phyloP scores from a whole-genome alignment of 1,284 basidiomycete genomes.

The Tetrapyrgos nigripes region DNA sequence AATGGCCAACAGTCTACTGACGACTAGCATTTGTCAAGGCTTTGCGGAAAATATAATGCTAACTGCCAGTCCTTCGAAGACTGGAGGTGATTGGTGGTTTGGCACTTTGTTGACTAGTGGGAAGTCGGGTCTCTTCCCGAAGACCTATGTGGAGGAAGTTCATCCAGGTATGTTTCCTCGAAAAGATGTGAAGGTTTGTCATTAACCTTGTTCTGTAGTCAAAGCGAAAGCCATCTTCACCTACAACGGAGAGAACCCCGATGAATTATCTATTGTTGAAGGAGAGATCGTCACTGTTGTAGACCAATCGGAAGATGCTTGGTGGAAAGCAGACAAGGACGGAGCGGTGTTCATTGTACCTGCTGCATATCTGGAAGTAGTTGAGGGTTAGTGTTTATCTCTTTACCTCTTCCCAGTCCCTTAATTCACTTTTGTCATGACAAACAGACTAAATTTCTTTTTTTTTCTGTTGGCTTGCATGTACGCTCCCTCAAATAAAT shows the following conservation, averaged over 20 bases:
- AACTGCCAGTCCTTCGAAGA: conserved; percentile 84
- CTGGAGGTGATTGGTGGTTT: conserved; percentile 93
- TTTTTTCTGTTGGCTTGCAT: conserved; percentile 45
- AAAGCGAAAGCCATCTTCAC: conserved; percentile 82
- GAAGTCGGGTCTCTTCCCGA: conserved; percentile 89
- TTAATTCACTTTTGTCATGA: conserved; percentile 60
- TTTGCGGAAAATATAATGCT: conserved; percentile 88
- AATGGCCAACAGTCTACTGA: conserved; percentile 8
- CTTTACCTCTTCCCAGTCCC: conserved; percentile 57
- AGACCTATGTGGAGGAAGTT: conserved; percentile 83
- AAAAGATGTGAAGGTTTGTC: conserved; percentile 11
- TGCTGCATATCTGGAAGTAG: conserved; percentile 84
- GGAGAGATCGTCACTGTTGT: conserved; percentile 81
- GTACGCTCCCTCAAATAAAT: conserved; percentile 24
- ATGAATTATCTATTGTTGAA: conserved; percentile 85
- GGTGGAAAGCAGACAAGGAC: conserved; percentile 92
- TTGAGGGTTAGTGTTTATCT: conserved; percentile 80
- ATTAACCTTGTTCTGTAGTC: conserved; percentile 40
- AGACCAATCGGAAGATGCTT: conserved; percentile 82
- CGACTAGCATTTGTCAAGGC: conserved; percentile 57
- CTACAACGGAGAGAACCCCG: conserved; percentile 72
- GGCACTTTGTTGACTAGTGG: conserved; percentile 76
- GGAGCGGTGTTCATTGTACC: conserved; percentile 90
- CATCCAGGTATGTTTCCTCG: conserved; percentile 59
- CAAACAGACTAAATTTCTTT: conserved; percentile 76